Percentiles rank a stretch among this genome's conserved stretches.
phyloP scores from a whole-genome alignment of 352 stramenopile species.

The Pythium aquatile region DNA sequence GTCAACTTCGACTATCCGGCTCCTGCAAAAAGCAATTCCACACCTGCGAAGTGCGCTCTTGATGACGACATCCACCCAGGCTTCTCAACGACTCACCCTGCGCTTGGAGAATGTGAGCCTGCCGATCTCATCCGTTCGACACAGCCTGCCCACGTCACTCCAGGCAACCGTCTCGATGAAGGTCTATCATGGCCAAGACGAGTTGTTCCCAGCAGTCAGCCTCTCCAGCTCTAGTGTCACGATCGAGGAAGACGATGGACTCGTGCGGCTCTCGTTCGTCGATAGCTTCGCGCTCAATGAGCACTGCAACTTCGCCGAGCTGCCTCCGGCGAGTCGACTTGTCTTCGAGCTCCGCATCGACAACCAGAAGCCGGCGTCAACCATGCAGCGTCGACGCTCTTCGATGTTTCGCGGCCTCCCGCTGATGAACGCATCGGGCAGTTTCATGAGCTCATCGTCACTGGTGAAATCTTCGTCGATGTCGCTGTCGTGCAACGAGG shows the following conservation, averaged over 20 bases:
- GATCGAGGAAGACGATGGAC: neutral
- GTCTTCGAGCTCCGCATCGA: slow-evolving; percentile 13
- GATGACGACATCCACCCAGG: neutral
- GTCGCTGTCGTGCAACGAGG: slow-evolving; percentile 10
- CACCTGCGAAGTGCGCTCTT: neutral
- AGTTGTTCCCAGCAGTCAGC: neutral
- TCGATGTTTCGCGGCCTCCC: slow-evolving; percentile 14
- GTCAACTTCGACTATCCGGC: neutral
- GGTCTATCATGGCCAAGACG: slow-evolving; percentile 7
- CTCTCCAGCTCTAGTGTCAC: slow-evolving; percentile 2
- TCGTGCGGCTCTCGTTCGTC: slow-evolving; percentile 10
- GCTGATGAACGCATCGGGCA: neutral
- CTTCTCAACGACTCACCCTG: neutral
- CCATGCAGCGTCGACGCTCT: slow-evolving; percentile 10
- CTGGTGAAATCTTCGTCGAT: neutral
- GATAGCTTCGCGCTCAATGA: neutral
- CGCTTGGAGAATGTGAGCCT: neutral
- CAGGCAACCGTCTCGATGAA: slow-evolving; percentile 10
- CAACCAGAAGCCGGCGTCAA: neutral
- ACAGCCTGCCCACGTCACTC: neutral
- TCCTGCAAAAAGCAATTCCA: neutral
- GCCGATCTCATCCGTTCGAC: neutral
- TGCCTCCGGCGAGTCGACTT: slow-evolving; percentile 13
- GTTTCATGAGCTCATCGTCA: neutral
- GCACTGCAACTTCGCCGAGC: neutral